Evolutionary conservation across 495 filamentous ascomycete genomes (phyloP), one percentile per base, ranked within the genome.

Genomic region (Penicillium malachiteum): DNA sequence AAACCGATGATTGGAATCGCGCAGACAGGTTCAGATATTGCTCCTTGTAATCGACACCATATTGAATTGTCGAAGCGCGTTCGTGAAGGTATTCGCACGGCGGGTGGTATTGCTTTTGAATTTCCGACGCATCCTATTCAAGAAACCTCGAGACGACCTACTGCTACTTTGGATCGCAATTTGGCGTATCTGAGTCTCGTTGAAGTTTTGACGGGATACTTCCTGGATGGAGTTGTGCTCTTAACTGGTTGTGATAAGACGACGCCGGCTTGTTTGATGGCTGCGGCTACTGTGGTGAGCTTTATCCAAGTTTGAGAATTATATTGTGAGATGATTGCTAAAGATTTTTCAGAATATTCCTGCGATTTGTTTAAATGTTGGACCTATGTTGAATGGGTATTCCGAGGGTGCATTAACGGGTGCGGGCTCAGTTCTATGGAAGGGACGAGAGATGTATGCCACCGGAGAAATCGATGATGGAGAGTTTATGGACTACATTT

Each of bases 191-290:
- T 83, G 8, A 65, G 71, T 42, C 66, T 83, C 33, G 79, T 81
- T 18, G 80, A 83, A 59, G 60, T 83, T 17, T 64, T 83, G 16
- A 74, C 71, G 50, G 76, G 73, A 4, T 83, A 83, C 61, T 77
- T 77, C 2, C 67, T 83, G 49, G 80, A 83, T 57, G 80, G 79
- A 9, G 78, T 83, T 16, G 79, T 83, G 13, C 58, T 83, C 31
- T 68, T 83, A 56, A 81, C 80, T 0, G 80, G 80, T n/a, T 83
- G 80, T 66, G 80, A 83, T 54, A 83, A 83, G 66, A 83, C 78
- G 7, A 82, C 78, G 0, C 80, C 80, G 30, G 80, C 79, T 18
- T 75, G 71, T 52, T 65, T 83, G 48, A 83, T 83, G 79, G 79
- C 80, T n/a, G 78, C 78, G 17, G 79, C 77, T 47, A 81, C 79